Conservation (phyloP, 2,329 filamentous ascomycete species). For the Truncatella angustata region DNA sequence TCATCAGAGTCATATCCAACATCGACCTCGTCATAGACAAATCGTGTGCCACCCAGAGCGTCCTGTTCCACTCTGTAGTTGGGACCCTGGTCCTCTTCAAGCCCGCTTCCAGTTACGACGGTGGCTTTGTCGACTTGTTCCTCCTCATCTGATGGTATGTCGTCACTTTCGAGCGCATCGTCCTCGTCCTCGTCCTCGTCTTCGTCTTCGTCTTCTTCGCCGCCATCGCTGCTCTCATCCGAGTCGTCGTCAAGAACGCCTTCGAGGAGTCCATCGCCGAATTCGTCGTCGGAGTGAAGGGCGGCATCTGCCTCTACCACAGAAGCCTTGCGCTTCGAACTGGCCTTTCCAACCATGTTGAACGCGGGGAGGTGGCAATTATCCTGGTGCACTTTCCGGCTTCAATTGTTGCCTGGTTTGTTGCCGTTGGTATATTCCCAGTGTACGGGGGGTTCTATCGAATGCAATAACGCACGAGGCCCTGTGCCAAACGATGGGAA, state of each 20-base stretch:
- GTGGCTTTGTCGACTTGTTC: slow-evolving; percentile 70
- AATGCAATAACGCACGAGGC: too few species aligned
- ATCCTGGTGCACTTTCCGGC: background rate
- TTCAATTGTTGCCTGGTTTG: too few species aligned
- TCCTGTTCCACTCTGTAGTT: too few species aligned
- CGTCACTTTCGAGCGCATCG: slow-evolving; percentile 45
- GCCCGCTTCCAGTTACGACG: too few species aligned
- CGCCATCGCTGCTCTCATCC: slow-evolving; percentile 51
- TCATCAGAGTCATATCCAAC: slow-evolving; percentile 96
- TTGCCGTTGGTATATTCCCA: too few species aligned
- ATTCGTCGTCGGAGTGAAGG: slow-evolving; percentile 59
- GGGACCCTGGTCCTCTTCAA: too few species aligned
- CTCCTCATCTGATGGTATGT: slow-evolving; percentile 43
- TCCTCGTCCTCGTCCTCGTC: slow-evolving; percentile 37
- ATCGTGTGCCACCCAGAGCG: too few species aligned
- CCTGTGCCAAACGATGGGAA: too few species aligned
- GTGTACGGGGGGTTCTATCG: too few species aligned
- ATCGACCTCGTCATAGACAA: slow-evolving; percentile 91
- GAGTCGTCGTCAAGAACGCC: slow-evolving; percentile 59
- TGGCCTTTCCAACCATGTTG: slow-evolving; percentile 39
- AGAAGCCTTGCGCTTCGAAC: slow-evolving; percentile 65
- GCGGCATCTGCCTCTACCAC: slow-evolving; percentile 50
- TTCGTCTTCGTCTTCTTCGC: slow-evolving; percentile 38
- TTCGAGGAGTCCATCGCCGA: slow-evolving; percentile 52
- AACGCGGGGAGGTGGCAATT: slow-evolving; percentile 5